phyloP scores from a whole-genome alignment of 1,139 yeast genomes.

The Sugiyamaella japonica region DNA sequence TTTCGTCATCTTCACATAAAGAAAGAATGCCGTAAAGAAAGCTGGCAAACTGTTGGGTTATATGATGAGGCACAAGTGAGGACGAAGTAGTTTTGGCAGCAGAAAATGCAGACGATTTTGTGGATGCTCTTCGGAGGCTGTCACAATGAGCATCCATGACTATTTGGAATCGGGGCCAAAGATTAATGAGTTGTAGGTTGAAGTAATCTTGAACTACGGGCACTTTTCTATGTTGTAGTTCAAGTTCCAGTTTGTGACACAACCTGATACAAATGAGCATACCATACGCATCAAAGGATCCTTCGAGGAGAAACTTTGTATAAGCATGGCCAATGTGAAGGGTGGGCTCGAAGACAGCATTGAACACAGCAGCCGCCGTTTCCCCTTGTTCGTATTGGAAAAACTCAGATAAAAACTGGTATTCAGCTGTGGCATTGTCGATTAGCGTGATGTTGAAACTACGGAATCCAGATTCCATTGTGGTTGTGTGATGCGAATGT shows the following conservation, averaged over 20 bases:
- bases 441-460: constrained; percentile 72
- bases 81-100: constrained; percentile 34
- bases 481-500: constrained; percentile 61
- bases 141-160: constrained; percentile 78
- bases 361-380: constrained; percentile 47
- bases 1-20: constrained; percentile 42
- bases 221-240: constrained; percentile 61
- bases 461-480: constrained; percentile 71
- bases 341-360: constrained; percentile 50
- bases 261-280: constrained; percentile 74
- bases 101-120: constrained; percentile 35
- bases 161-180: constrained; percentile 87
- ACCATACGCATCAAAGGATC: constrained; percentile 73
- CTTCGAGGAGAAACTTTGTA: constrained; percentile 53
- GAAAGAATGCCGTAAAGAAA: constrained; percentile 71
- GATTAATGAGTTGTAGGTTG: constrained; percentile 58
- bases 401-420: constrained; percentile 68
- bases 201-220: constrained; percentile 77
- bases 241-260: constrained; percentile 62
- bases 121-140: constrained; percentile 51
- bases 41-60: constrained; percentile 80
- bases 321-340: constrained; percentile 52
- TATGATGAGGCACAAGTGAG: constrained; percentile 55
- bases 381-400: constrained; percentile 53
- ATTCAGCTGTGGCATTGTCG: constrained; percentile 79